Percentiles rank a stretch among this genome's conserved stretches.
These are phyloP conservation scores for Lactarius pseudohatsudake DNA, from an alignment of 768 basidiomycete genomes.

Conservation along the genomic window DNA sequence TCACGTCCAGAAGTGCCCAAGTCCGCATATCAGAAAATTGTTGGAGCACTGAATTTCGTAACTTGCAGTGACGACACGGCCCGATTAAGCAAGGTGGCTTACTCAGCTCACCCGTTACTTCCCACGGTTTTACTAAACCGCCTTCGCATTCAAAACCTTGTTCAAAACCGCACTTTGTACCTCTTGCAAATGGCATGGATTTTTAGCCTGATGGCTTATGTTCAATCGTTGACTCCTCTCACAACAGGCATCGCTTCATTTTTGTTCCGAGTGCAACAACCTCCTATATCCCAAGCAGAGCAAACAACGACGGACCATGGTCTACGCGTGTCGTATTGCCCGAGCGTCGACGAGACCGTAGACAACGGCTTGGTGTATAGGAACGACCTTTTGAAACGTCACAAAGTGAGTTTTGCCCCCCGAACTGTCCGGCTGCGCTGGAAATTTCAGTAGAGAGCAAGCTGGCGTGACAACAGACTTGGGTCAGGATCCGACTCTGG, in stretches of 20 bases:
- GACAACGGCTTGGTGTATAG: slow-evolving; percentile 89
- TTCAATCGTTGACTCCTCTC: background rate
- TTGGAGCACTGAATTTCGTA: too few species aligned
- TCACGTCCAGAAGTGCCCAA: too few species aligned
- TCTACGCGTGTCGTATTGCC: slow-evolving; percentile 92
- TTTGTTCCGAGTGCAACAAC: slow-evolving; percentile 95
- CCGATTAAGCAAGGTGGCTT: background rate
- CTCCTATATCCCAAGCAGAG: slow-evolving; percentile 93
- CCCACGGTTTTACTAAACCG: background rate
- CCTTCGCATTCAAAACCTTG: background rate
- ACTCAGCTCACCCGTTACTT: background rate
- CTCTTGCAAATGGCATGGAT: slow-evolving; percentile 17
- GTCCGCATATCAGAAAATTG: too few species aligned
- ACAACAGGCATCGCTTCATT: slow-evolving; percentile 77
- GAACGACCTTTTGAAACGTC: slow-evolving; percentile 89
- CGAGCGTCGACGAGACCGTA: slow-evolving; percentile 75
- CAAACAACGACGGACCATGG: slow-evolving; percentile 78
- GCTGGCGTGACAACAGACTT: slow-evolving; percentile 88
- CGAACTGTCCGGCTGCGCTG: slow-evolving; percentile 13
- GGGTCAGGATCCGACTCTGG: slow-evolving; percentile 86
- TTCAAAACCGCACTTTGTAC: background rate
- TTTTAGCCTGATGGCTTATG: background rate
- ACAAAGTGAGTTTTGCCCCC: slow-evolving; percentile 67
- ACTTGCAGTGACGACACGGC: too few species aligned
- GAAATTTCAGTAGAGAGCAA: slow-evolving; percentile 65